Conservation (phyloP, 2,329 filamentous ascomycete species). For the Fusarium penzigii region DNA sequence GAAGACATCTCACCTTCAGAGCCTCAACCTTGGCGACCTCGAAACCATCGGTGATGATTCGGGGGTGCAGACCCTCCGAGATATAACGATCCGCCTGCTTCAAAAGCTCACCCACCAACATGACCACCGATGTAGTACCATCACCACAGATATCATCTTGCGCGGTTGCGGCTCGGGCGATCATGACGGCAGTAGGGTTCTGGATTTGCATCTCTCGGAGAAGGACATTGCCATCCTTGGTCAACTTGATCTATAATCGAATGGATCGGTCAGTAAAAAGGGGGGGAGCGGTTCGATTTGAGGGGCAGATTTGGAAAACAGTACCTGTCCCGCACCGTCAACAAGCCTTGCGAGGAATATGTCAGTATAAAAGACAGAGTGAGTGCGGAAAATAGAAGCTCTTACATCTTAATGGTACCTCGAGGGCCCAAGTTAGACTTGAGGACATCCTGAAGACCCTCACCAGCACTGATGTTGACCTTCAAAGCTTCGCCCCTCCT, state of each 20-base stretch:
- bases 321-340: conserved; percentile 69
- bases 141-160: conserved; percentile 99
- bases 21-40: conserved; percentile 94
- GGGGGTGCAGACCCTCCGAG: conserved; percentile 91
- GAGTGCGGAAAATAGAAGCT: conserved; percentile 16
- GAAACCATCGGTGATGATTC: conserved; percentile 96
- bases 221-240: conserved; percentile 94
- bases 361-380: conserved; percentile 13
- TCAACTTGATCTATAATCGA: conserved; percentile 82
- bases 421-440: conserved; percentile 94
- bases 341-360: conserved; percentile 53
- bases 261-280: conserved; percentile 30
- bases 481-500: conserved; percentile 93
- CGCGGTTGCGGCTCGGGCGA: conserved; percentile 82
- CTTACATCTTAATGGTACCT: conserved; percentile 93
- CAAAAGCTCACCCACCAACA: conserved; percentile 92
- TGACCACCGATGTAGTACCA: conserved; percentile 93
- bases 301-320: conserved; percentile 31
- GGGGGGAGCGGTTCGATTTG: conserved; percentile 14
- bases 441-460: conserved; percentile 90
- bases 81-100: conserved; percentile 98
- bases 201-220: conserved; percentile 88
- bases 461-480: conserved; percentile 96
- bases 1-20: conserved; percentile 63
- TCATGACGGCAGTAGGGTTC: conserved; percentile 93